Evolutionary conservation across 208 protist genomes (phyloP).

Genomic region (Wallacemonas rigidus): DNA sequence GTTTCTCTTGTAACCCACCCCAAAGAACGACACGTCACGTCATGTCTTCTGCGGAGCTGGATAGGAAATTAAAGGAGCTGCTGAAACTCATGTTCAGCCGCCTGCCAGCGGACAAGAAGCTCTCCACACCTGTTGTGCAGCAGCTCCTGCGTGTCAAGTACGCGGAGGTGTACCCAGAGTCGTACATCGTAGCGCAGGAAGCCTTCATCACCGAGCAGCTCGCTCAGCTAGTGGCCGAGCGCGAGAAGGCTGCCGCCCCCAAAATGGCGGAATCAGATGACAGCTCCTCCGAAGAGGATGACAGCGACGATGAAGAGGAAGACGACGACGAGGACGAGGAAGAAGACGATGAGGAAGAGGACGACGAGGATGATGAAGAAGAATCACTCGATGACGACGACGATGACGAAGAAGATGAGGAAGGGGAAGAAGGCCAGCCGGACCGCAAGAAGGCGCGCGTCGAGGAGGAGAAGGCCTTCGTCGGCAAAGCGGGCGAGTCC

Average conservation of each 20-base stretch:
- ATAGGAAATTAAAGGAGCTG: constrained; percentile 65
- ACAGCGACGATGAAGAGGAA: constrained; percentile 26
- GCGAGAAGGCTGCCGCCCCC: constrained; percentile 19
- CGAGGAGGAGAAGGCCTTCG: constrained; percentile 28
- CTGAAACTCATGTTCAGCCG: constrained; percentile 66
- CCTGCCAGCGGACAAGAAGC: constrained; percentile 71
- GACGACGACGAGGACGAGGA: constrained; percentile 52
- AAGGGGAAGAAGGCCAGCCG: constrained; percentile 22
- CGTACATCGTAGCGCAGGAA: constrained; percentile 48
- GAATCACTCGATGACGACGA: constrained; percentile 22
- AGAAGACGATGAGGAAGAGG: constrained; percentile 30
- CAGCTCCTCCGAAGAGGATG: constrained; percentile 25
- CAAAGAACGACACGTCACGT: neutral
- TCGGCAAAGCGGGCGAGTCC: constrained; percentile 20
- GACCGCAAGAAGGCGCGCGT: constrained; percentile 44
- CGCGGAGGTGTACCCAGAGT: constrained; percentile 47
- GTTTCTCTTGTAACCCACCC: neutral
- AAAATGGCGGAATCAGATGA: constrained; percentile 28
- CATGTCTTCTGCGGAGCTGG: constrained; percentile 44
- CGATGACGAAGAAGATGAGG: constrained; percentile 23
- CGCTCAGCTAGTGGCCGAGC: constrained; percentile 31
- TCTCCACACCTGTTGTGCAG: constrained; percentile 66
- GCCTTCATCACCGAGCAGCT: constrained; percentile 56
- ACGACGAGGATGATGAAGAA: constrained; percentile 16
- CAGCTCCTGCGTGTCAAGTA: constrained; percentile 76